Evolutionary conservation across 257 asterid species (phyloP).

Genomic region (Marsdenia floribunda): DNA sequence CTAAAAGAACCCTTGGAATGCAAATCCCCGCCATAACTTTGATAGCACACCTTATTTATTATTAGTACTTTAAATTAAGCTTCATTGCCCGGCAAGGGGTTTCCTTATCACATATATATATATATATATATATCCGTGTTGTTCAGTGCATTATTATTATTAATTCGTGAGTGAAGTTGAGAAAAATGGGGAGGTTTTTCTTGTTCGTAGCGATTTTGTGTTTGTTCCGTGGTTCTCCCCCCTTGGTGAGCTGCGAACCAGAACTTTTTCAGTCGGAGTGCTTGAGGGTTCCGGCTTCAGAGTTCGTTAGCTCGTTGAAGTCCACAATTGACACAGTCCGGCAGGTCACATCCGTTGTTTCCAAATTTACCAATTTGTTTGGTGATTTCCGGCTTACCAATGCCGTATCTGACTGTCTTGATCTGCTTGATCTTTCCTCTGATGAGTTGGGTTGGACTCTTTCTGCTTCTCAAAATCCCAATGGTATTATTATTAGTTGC

Average conservation of each 20-base stretch:
- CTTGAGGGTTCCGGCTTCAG: constrained; percentile 49
- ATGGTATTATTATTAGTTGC: constrained; percentile 27
- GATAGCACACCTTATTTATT: background rate
- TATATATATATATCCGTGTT: no score
- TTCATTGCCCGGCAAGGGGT: background rate
- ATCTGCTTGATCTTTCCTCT: constrained; percentile 59
- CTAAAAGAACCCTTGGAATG: background rate
- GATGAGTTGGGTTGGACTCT: constrained; percentile 55
- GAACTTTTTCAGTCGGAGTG: constrained; percentile 32
- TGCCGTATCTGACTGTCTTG: constrained; percentile 66
- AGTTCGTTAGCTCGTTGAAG: constrained; percentile 39
- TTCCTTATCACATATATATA: background rate
- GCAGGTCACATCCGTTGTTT: constrained; percentile 43
- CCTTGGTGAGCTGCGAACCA: constrained; percentile 6
- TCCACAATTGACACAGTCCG: constrained; percentile 39
- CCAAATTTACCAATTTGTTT: constrained; percentile 32
- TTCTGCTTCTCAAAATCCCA: constrained; percentile 44
- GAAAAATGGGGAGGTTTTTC: background rate
- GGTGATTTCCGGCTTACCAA: constrained; percentile 57
- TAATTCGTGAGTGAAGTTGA: background rate
- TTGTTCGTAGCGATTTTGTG: constrained; percentile 21
- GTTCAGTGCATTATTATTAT: no score
- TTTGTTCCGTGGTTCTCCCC: constrained; percentile 1
- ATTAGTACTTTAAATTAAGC: background rate
- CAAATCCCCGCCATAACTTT: background rate